Percentiles rank a stretch among this genome's conserved stretches.
Conservation (phyloP, 345 rosid species). For the Lepidium africanum region DNA sequence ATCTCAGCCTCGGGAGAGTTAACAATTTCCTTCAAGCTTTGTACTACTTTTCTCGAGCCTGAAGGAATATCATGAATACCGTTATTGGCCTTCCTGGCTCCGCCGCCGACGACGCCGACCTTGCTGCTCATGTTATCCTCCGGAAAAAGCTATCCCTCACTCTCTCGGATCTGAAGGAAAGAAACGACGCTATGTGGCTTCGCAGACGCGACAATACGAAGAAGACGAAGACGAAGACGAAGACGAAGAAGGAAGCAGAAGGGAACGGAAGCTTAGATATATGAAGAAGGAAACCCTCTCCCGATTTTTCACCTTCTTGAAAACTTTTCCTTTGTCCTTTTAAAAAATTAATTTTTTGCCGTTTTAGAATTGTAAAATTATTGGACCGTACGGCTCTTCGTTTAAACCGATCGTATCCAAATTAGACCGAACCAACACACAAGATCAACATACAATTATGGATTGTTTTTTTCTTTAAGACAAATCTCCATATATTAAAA, state of each 20-base stretch:
- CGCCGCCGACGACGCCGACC: conserved; percentile 49
- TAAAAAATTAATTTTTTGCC: not conserved
- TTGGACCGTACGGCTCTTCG: not conserved
- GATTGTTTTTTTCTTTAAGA: too few relatives aligned
- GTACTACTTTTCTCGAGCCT: conserved; percentile 74
- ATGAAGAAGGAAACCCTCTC: conserved; percentile 23
- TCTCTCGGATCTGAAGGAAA: conserved; percentile 25
- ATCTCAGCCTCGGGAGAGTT: conserved; percentile 89
- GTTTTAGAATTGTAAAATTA: not conserved
- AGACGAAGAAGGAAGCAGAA: not conserved
- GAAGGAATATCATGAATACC: conserved; percentile 68
- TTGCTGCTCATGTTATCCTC: conserved; percentile 44
- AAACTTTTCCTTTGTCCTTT: not conserved
- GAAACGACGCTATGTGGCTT: not conserved
- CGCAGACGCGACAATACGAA: conserved; percentile 4
- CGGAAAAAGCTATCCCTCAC: conserved; percentile 6
- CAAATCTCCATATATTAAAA: too few relatives aligned
- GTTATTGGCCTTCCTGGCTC: conserved; percentile 38
- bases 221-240: not conserved
- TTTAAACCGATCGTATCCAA: too few relatives aligned
- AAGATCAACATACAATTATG: too few relatives aligned
- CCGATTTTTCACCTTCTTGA: not conserved
- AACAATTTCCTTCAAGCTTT: conserved; percentile 92
- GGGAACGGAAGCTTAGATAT: not conserved
- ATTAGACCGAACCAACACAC: too few relatives aligned